Evolutionary conservation across 2,329 filamentous ascomycete genomes (phyloP), one percentile per base, ranked within the genome.

Genomic region (Cladosporium velox): DNA sequence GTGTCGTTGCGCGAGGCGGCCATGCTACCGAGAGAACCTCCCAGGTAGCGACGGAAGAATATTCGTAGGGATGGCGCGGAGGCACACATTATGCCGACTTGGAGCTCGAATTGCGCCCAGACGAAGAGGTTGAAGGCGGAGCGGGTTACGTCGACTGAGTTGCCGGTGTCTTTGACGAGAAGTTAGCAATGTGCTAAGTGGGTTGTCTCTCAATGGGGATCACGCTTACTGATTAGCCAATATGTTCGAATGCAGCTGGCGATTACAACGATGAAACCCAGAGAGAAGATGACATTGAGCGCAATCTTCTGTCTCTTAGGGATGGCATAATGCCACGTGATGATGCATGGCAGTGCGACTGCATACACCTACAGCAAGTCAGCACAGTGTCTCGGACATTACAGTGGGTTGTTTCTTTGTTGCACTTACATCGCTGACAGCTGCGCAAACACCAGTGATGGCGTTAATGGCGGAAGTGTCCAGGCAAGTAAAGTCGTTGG

Each of bases 301-400:
- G 77, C 79, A 32, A 81, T 65, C 70, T 81, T 83, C 69, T 84
- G 81, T 24, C 76, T 73, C 26, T 65, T 71, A 2, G 79, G 75
- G 52, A 84, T 77, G 32, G 78, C 75, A 6, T 83, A 72, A n/a
- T 80, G 78, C 73, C 78, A 76, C 7, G 83, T 78, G 38, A 84
- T 77, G 30, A 82, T 75, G 14, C 80, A 72, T 0, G 82, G 82
- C 26, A 83, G 69, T 1, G 74, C 70, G 51, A 78, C 78, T 2
- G 79, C 75, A 65, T 81, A 71, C 8, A 82, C n/a, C n/a, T 44
- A 5, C 2, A n/a, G 7, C 18, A n/a, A 44, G 8, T 44, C 6
- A 44, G 38, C 18, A 3, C 6, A n/a, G 18, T 44, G 38, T n/a
- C n/a, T n/a, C n/a, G n/a, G n/a, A n/a, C n/a, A n/a, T n/a, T n/a